A percentile compares a stretch with the other conserved stretches of the same genome.
Evolutionary conservation across 176 grass and related monocot species (phyloP).

Genomic region (Poa annua): DNA sequence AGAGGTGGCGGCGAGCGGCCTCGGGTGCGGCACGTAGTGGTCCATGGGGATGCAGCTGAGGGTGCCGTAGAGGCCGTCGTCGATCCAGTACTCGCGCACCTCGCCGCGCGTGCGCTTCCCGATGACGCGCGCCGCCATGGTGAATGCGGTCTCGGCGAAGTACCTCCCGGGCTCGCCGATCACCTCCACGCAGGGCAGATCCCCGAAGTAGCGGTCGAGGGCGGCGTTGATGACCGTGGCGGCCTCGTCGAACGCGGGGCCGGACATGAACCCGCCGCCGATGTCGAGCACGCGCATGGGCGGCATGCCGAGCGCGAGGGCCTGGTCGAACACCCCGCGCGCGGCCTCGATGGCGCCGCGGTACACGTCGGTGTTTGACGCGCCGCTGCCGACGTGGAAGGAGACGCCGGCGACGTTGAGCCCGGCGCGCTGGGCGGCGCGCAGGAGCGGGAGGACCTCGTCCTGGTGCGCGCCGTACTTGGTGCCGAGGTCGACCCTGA

Average conservation of each 20-base stretch:
- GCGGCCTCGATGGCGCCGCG: background rate
- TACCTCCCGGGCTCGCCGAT: slow-evolving; percentile 23
- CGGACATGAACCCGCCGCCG: slow-evolving; percentile 14
- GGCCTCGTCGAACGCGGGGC: background rate
- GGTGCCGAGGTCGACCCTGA: background rate
- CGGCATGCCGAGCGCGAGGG: background rate
- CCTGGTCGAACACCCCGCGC: background rate
- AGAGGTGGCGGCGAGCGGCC: background rate
- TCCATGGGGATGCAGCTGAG: background rate
- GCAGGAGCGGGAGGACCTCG: slow-evolving; percentile 4
- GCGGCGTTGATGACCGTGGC: background rate
- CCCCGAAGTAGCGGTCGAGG: background rate
- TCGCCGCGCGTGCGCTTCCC: slow-evolving; percentile 31
- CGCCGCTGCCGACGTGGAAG: slow-evolving; percentile 19
- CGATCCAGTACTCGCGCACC: slow-evolving; percentile 31
- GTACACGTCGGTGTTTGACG: background rate
- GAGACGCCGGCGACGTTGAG: background rate
- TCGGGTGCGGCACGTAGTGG: background rate
- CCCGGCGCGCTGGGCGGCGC: background rate
- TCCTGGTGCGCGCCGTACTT: slow-evolving; percentile 13
- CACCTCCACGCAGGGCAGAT: background rate
- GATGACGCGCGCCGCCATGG: background rate
- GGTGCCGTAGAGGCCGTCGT: slow-evolving; percentile 12
- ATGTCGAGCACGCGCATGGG: slow-evolving; percentile 27
- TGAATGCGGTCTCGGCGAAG: background rate